phyloP scores from a whole-genome alignment of 306 rosid species.

The Hippophae tibetana region DNA sequence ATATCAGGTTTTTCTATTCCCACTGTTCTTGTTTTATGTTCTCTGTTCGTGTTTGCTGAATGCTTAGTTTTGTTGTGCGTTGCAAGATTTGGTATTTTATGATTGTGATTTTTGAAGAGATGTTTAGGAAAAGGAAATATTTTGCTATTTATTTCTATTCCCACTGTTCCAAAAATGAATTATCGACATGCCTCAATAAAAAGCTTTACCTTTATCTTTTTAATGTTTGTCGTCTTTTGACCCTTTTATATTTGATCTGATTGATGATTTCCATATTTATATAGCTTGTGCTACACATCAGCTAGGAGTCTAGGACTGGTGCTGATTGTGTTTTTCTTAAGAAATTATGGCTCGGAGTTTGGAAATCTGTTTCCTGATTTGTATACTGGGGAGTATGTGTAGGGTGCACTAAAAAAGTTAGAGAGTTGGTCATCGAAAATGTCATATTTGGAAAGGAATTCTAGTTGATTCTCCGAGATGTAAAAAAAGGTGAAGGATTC shows the following conservation, averaged over 20 bases:
- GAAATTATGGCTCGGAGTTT: too few relatives aligned
- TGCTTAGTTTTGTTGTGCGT: neutral
- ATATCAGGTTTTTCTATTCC: slow-evolving; percentile 54
- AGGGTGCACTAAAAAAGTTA: neutral
- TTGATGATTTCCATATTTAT: too few relatives aligned
- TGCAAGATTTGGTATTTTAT: neutral
- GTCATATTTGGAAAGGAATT: neutral
- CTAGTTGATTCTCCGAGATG: neutral
- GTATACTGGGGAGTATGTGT: neutral
- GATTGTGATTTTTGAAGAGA: neutral
- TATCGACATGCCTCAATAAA: too few relatives aligned
- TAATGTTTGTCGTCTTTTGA: too few relatives aligned
- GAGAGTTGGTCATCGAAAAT: neutral
- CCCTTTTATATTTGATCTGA: neutral
- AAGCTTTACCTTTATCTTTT: too few relatives aligned
- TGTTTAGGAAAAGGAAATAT: too few relatives aligned
- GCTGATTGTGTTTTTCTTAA: too few relatives aligned
- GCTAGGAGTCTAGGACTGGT: too few relatives aligned
- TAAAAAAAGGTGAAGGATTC: neutral
- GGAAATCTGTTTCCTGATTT: too few relatives aligned
- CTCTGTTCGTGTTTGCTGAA: neutral
- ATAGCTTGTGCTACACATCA: too few relatives aligned
- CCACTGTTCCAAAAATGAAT: too few relatives aligned
- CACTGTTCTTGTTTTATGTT: neutral
- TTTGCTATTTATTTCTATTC: too few relatives aligned